Conservation (phyloP, 352 stramenopile genomes). For the Thalassiosira delicatula region DNA sequence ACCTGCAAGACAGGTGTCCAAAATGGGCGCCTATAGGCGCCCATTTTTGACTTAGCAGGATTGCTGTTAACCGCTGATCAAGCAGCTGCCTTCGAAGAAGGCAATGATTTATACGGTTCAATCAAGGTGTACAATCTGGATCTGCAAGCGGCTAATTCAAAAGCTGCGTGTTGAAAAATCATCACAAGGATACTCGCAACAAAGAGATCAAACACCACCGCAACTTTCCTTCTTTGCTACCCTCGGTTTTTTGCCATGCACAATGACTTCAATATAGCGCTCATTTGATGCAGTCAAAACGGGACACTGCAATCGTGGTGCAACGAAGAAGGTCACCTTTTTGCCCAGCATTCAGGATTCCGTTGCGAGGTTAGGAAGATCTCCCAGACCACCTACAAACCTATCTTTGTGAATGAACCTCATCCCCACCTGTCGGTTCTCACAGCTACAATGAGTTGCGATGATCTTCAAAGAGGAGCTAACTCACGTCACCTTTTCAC, state of each 20-base stretch:
- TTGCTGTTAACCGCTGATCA: conserved; percentile 19
- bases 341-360: background rate
- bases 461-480: background rate
- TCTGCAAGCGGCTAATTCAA: background rate
- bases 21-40: too few relatives aligned
- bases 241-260: conserved; percentile 6
- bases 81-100: background rate
- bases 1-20: too few relatives aligned
- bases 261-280: background rate
- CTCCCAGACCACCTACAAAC: background rate
- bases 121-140: conserved; percentile 7
- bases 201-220: background rate
- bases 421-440: background rate
- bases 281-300: conserved; percentile 7
- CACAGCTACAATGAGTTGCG: background rate
- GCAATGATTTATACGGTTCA: background rate
- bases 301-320: background rate
- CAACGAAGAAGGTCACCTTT: conserved; percentile 2
- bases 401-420: background rate
- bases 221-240: conserved; percentile 3
- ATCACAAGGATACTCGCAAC: background rate
- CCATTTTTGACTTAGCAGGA: too few relatives aligned
- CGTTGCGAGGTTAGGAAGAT: conserved; percentile 9
- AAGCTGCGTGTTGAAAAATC: background rate
- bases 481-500: background rate